phyloP scores from a whole-genome alignment of 495 filamentous ascomycete genomes.

The Lepraria neglecta region DNA sequence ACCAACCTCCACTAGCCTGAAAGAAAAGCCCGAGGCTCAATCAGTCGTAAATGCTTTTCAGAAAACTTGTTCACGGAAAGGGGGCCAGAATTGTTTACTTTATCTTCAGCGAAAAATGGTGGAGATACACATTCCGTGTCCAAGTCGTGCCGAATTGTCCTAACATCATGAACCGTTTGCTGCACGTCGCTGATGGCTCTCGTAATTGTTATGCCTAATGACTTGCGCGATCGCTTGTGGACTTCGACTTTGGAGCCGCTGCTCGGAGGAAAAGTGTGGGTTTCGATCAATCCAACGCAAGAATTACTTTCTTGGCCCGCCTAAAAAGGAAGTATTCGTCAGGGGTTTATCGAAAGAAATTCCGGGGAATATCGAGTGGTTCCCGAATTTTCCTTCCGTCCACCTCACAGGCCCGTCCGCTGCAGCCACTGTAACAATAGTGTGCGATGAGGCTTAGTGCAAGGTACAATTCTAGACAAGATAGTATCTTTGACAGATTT shows the following conservation, averaged over 20 bases:
- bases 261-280: neutral
- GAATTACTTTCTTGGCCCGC: neutral
- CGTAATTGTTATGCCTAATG: neutral
- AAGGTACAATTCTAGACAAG: constrained; percentile 10
- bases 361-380: constrained; percentile 9
- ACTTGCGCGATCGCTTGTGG: neutral
- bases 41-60: neutral
- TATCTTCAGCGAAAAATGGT: neutral
- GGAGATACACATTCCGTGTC: neutral
- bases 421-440: constrained; percentile 12
- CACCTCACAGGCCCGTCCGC: neutral
- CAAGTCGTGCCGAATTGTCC: neutral
- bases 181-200: constrained; percentile 3
- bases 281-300: neutral
- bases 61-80: neutral
- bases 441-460: neutral
- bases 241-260: neutral
- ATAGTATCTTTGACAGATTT: neutral
- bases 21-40: neutral
- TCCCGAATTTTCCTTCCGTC: neutral
- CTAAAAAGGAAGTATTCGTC: neutral
- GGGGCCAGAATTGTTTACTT: neutral
- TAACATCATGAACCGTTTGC: neutral
- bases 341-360: neutral
- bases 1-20: neutral